Evolutionary conservation across 179 eudicot species (phyloP).

Genomic region (Beta lomatogona): DNA sequence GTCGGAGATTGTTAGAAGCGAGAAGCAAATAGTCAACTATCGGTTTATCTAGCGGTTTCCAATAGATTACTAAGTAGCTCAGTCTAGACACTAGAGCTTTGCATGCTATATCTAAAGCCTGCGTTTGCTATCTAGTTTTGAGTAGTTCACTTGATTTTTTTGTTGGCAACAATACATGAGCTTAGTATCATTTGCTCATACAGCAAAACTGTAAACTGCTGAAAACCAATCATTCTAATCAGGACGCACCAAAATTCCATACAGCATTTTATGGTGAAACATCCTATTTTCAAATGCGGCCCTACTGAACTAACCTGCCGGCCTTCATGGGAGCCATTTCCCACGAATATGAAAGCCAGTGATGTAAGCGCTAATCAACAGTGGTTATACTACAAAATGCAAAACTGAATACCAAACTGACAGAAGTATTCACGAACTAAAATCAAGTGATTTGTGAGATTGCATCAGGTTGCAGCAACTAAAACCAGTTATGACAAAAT

Average conservation of each 20-base stretch:
- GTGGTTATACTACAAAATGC: neutral
- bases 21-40: neutral
- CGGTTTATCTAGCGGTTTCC: neutral
- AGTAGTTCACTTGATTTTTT: neutral
- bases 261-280: neutral
- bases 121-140: neutral
- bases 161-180: neutral
- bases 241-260: neutral
- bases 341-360: neutral
- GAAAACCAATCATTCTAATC: neutral
- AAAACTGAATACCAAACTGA: neutral
- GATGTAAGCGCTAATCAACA: neutral
- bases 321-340: neutral
- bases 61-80: neutral
- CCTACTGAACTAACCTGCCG: neutral
- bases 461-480: neutral
- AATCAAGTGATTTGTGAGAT: neutral
- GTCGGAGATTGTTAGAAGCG: neutral
- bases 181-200: neutral
- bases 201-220: neutral
- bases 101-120: neutral
- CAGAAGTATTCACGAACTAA: neutral
- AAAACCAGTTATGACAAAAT: neutral
- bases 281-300: neutral
- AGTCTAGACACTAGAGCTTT: slow-evolving; percentile 6